phyloP scores from a whole-genome alignment of 441 rosid genomes.

The Rhodomyrtus psidioides region DNA sequence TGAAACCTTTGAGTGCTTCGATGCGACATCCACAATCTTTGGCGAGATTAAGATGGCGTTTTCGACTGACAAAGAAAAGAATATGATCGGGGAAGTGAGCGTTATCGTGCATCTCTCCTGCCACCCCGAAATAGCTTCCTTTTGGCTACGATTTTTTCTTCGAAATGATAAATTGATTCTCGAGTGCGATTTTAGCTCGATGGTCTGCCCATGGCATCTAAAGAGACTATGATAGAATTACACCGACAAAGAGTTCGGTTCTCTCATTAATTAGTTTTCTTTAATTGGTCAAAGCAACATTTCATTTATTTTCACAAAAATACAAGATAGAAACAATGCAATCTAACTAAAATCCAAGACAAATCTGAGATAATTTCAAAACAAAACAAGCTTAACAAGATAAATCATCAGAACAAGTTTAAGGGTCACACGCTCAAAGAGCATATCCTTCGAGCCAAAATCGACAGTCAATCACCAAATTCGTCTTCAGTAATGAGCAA shows the following conservation, averaged over 20 bases:
- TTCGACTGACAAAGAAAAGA: not conserved
- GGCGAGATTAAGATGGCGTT: not conserved
- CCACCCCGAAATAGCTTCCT: not conserved
- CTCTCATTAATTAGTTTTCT: not conserved
- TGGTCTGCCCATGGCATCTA: rapidly evolving
- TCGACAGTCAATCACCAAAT: too few species aligned
- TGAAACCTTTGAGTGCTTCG: not conserved
- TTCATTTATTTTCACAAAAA: too few species aligned
- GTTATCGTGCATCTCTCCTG: not conserved
- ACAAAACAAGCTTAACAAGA: too few species aligned
- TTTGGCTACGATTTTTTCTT: rapidly evolving
- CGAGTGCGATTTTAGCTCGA: not conserved
- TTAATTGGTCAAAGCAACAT: too few species aligned
- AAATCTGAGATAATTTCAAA: too few species aligned
- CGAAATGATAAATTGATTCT: not conserved
- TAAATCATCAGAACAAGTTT: too few species aligned
- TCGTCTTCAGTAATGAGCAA: too few species aligned
- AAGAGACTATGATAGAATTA: not conserved
- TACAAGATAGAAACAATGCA: too few species aligned
- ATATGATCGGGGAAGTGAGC: not conserved
- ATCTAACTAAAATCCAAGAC: too few species aligned
- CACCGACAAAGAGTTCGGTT: not conserved
- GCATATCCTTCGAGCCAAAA: too few species aligned
- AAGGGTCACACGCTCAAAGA: too few species aligned
- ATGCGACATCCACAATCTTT: not conserved